Percentiles rank a stretch among this genome's conserved stretches.
Evolutionary conservation across 495 filamentous ascomycete genomes (phyloP).

Genomic region (Aspergillus affinis): DNA sequence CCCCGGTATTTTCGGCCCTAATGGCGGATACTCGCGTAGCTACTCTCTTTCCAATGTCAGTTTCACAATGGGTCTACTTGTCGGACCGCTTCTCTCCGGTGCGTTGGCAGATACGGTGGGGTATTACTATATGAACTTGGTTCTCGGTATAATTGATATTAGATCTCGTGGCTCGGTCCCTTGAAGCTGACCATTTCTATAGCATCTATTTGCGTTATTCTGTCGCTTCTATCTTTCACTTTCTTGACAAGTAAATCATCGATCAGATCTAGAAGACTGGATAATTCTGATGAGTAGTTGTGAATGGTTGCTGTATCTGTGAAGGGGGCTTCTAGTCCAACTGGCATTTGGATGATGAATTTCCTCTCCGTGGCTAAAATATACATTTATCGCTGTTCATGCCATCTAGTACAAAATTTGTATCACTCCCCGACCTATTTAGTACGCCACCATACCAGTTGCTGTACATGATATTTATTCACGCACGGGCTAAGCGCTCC

Average conservation of each 20-base stretch:
- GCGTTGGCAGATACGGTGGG: conserved; percentile 32
- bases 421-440: too few relatives aligned
- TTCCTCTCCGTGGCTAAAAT: too few relatives aligned
- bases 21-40: conserved; percentile 40
- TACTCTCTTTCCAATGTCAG: conserved; percentile 36
- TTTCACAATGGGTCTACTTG: conserved; percentile 33
- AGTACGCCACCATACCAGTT: too few relatives aligned
- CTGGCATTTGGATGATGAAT: too few relatives aligned
- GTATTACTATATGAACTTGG: conserved; percentile 34
- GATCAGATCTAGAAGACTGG: too few relatives aligned
- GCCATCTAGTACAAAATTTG: too few relatives aligned
- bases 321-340: too few relatives aligned
- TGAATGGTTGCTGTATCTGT: too few relatives aligned
- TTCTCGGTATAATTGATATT: conserved; percentile 24
- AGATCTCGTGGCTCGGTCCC: background rate
- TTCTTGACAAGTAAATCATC: background rate
- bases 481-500: too few relatives aligned
- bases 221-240: background rate
- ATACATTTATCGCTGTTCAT: too few relatives aligned
- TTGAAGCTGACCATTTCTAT: background rate
- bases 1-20: conserved; percentile 30
- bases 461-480: too few relatives aligned
- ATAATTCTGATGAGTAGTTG: too few relatives aligned
- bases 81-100: conserved; percentile 38
- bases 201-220: background rate